phyloP scores from a whole-genome alignment of 2,329 filamentous ascomycete genomes.

The Phialocephala subalpina region DNA sequence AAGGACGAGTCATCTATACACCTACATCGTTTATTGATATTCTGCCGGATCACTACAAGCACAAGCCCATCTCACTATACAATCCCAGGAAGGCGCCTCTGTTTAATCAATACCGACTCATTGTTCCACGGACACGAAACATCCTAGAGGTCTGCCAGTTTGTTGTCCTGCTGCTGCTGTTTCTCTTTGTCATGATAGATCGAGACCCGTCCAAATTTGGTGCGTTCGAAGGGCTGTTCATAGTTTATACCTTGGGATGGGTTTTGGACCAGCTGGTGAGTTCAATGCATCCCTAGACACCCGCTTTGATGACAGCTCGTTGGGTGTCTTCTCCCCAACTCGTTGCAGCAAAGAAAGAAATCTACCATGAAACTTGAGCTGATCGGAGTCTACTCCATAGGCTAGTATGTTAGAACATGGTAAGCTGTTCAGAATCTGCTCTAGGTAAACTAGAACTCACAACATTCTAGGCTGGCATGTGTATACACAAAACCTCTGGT shows the following conservation, averaged over 20 bases:
- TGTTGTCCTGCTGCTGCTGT: slow-evolving; percentile 71
- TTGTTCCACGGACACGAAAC: slow-evolving; percentile 81
- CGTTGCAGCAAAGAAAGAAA: neutral
- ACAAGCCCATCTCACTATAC: slow-evolving; percentile 82
- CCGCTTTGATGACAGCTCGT: neutral
- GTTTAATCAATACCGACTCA: slow-evolving; percentile 85
- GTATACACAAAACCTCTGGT: slow-evolving; percentile 89
- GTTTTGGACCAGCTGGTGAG: slow-evolving; percentile 38
- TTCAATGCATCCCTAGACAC: neutral
- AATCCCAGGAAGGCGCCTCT: slow-evolving; percentile 78
- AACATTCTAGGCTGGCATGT: slow-evolving; percentile 66
- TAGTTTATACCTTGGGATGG: slow-evolving; percentile 81
- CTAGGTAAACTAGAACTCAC: neutral
- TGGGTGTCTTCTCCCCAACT: neutral
- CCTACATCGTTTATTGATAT: slow-evolving; percentile 84
- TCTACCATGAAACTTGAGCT: neutral
- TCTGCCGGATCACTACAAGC: slow-evolving; percentile 86
- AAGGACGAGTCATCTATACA: slow-evolving; percentile 82
- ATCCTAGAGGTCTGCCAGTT: slow-evolving; percentile 80
- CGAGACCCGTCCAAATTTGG: slow-evolving; percentile 66
- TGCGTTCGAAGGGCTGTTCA: slow-evolving; percentile 70
- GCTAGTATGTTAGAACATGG: slow-evolving; percentile 55
- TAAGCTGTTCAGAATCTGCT: slow-evolving; percentile 3
- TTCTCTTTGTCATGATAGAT: slow-evolving; percentile 75
- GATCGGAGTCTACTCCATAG: slow-evolving; percentile 6